A percentile compares a stretch with the other conserved stretches of the same genome.
Conservation (phyloP, 768 basidiomycete genomes). For the Tylopilus subfusipes region DNA sequence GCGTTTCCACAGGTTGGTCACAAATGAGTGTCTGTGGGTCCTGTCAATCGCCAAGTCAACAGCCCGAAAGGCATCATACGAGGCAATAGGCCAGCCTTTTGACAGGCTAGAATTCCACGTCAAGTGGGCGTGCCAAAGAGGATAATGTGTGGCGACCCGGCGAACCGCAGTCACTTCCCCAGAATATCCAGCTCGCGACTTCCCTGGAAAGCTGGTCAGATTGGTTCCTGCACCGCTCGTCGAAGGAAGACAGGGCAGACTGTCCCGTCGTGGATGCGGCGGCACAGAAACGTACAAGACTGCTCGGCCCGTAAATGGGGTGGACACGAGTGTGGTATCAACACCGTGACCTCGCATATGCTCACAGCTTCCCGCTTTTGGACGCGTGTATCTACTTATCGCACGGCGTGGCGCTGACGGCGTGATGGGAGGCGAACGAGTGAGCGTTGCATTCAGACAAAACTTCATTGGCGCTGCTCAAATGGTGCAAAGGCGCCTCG, state of each 20-base stretch:
- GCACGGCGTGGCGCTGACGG: slow-evolving; percentile 1
- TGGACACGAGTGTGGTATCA: slow-evolving; percentile 16
- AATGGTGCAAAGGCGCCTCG: slow-evolving; percentile 4
- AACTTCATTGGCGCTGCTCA: slow-evolving; percentile 8
- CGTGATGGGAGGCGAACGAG: slow-evolving; percentile 2
- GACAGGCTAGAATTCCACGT: slow-evolving; percentile 17
- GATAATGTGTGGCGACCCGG: slow-evolving; percentile 13
- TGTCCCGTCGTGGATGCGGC: slow-evolving; percentile 15
- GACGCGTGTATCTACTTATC: slow-evolving; percentile 9
- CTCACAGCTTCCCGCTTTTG: slow-evolving; percentile 14
- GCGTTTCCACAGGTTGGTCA: slow-evolving; percentile 9
- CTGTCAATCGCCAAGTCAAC: slow-evolving; percentile 28
- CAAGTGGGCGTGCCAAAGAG: slow-evolving; percentile 17
- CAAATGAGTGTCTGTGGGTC: slow-evolving; percentile 22
- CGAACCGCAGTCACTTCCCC: slow-evolving; percentile 7
- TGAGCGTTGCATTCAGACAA: slow-evolving; percentile 9
- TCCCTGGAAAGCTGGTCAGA: slow-evolving; percentile 9
- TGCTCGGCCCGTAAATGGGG: slow-evolving; percentile 16
- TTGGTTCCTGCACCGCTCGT: slow-evolving; percentile 11
- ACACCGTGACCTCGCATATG: slow-evolving; percentile 4
- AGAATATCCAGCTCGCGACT: slow-evolving; percentile 8
- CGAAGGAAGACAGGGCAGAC: slow-evolving; percentile 3
- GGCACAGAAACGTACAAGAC: slow-evolving; percentile 22
- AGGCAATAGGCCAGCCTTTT: slow-evolving; percentile 19
- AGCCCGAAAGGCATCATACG: slow-evolving; percentile 9